Conservation (phyloP, 192 early-diverging fungal species). For the Coemansia sp. region DNA sequence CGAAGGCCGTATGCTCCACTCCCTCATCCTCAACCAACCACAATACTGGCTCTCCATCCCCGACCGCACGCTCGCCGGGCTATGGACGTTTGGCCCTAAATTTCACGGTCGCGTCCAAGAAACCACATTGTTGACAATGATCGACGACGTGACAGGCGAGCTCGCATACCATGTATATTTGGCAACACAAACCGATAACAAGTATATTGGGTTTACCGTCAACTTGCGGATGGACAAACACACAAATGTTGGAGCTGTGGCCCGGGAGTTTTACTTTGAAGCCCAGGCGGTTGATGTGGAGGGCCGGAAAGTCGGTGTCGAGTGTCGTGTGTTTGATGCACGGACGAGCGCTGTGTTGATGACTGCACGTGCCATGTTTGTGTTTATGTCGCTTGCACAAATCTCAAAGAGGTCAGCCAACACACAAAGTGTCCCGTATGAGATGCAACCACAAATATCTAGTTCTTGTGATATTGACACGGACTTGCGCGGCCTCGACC, state of each 20-base stretch:
- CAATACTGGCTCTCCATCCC: conserved; percentile 22
- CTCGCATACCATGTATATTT: conserved; percentile 15
- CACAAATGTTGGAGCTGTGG: not conserved
- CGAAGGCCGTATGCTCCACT: conserved; percentile 7
- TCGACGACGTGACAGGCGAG: conserved; percentile 32
- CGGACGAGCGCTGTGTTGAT: conserved; percentile 15
- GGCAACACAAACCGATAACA: not conserved
- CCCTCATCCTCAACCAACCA: conserved; percentile 2
- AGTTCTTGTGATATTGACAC: not conserved
- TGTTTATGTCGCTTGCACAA: conserved; percentile 12
- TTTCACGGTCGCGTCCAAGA: conserved; percentile 7
- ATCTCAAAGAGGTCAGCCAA: not conserved
- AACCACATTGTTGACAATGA: conserved; percentile 21
- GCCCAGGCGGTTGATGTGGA: not conserved
- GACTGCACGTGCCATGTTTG: conserved; percentile 11
- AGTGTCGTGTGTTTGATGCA: conserved; percentile 29
- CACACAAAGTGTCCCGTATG: not conserved
- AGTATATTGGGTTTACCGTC: conserved; percentile 29
- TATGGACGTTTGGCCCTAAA: conserved; percentile 18
- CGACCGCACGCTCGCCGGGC: conserved; percentile 8
- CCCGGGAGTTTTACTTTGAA: conserved; percentile 22
- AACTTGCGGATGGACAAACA: conserved; percentile 19
- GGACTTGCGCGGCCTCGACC: conserved; percentile 15
- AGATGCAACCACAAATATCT: not conserved
- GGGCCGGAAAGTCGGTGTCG: conserved; percentile 15